Evolutionary conservation across 2,329 filamentous ascomycete genomes (phyloP).

Genomic region (Colletotrichum sp.): DNA sequence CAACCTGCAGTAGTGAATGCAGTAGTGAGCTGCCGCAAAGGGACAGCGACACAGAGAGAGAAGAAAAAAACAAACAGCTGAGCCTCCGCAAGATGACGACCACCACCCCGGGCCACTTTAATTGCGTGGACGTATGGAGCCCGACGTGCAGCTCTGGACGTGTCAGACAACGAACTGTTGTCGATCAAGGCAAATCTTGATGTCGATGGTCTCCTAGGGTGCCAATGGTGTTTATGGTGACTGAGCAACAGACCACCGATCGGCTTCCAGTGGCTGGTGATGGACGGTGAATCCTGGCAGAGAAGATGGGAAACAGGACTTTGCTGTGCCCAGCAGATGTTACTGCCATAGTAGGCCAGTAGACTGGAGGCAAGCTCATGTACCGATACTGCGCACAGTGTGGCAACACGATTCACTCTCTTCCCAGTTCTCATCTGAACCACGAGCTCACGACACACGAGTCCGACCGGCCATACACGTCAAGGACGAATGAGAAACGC

Average conservation of each 20-base stretch:
- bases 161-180: background rate
- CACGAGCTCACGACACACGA: background rate
- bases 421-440: background rate
- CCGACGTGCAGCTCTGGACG: slow-evolving; percentile 8
- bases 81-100: slow-evolving; percentile 21
- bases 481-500: slow-evolving; percentile 12
- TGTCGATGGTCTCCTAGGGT: background rate
- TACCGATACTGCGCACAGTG: slow-evolving; percentile 2
- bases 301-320: background rate
- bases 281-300: background rate
- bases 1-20: background rate
- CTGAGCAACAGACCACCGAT: slow-evolving; percentile 7
- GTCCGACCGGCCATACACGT: slow-evolving; percentile 3
- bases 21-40: background rate
- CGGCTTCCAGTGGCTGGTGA: background rate
- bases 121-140: slow-evolving; percentile 15
- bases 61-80: slow-evolving; percentile 4
- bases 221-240: background rate
- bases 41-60: background rate
- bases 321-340: background rate
- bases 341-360: background rate
- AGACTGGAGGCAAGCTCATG: background rate
- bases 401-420: background rate
- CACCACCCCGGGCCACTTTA: slow-evolving; percentile 3
- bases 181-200: slow-evolving; percentile 14